Percentiles rank a stretch among this genome's conserved stretches.
phyloP scores from a whole-genome alignment of 2,329 filamentous ascomycete species.

The Sporothrix brasiliensis region DNA sequence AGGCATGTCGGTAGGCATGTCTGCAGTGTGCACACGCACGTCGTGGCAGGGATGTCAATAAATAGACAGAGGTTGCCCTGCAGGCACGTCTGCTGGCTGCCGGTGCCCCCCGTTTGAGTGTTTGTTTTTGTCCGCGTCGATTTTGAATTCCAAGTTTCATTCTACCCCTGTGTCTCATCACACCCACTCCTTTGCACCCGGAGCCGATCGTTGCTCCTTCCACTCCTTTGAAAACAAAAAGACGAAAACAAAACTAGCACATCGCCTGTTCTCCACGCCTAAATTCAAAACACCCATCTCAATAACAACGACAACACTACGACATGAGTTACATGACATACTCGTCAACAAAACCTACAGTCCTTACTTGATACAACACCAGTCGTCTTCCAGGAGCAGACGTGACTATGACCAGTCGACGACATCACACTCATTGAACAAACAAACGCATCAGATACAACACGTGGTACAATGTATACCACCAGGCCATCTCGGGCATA shows the following conservation, averaged over 20 bases:
- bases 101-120: background rate
- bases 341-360: background rate
- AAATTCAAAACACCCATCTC: background rate
- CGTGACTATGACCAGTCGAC: background rate
- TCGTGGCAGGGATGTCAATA: background rate
- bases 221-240: slow-evolving; percentile 17
- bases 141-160: slow-evolving; percentile 3
- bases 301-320: background rate
- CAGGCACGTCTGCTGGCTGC: background rate
- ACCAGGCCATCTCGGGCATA: background rate
- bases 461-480: background rate
- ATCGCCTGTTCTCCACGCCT: no score
- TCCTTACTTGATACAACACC: slow-evolving; percentile 4
- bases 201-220: slow-evolving; percentile 21
- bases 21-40: background rate
- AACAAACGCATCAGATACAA: background rate
- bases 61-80: slow-evolving; percentile 6
- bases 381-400: background rate
- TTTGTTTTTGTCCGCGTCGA: background rate
- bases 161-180: slow-evolving; percentile 1
- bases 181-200: slow-evolving; percentile 2
- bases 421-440: background rate
- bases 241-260: background rate
- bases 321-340: slow-evolving; percentile 4
- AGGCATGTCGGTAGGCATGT: background rate